Conservation (phyloP, 371 early-diverging fungal genomes). For the Rozella allomycis region DNA sequence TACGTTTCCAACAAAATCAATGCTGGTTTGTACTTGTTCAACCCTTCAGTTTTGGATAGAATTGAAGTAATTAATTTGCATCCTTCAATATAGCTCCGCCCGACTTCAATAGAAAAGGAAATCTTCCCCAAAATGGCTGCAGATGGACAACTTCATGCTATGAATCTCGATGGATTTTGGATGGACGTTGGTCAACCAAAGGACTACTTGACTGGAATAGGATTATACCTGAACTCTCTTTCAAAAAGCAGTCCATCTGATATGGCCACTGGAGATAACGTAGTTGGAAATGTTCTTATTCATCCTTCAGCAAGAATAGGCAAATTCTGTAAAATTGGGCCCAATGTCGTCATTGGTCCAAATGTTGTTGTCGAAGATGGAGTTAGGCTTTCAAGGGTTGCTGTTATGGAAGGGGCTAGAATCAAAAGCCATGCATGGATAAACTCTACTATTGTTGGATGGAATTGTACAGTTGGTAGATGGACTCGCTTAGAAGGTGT, state of each 20-base stretch:
- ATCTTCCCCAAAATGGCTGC: slow-evolving; percentile 85
- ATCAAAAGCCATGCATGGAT: slow-evolving; percentile 81
- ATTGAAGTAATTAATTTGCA: slow-evolving; percentile 38
- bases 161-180: slow-evolving; percentile 94
- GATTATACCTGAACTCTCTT: slow-evolving; percentile 66
- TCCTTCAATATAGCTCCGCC: slow-evolving; percentile 38
- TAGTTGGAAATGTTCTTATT: slow-evolving; percentile 57
- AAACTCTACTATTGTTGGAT: slow-evolving; percentile 79
- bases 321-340: slow-evolving; percentile 79
- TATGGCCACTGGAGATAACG: slow-evolving; percentile 4
- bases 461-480: slow-evolving; percentile 74
- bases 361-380: slow-evolving; percentile 83
- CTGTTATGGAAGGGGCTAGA: slow-evolving; percentile 61
- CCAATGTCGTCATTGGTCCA: slow-evolving; percentile 81
- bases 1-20: slow-evolving; percentile 93
- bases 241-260: slow-evolving; percentile 40
- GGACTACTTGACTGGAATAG: slow-evolving; percentile 89
- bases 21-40: slow-evolving; percentile 97
- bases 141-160: slow-evolving; percentile 60
- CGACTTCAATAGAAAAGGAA: slow-evolving; percentile 94
- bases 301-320: slow-evolving; percentile 81
- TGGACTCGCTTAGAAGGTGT: slow-evolving; percentile 11
- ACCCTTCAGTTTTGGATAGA: slow-evolving; percentile 66
- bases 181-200: slow-evolving; percentile 99
- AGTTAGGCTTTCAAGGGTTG: slow-evolving; percentile 71